These are phyloP conservation scores for Kwoniella pini DNA, from an alignment of 768 basidiomycete genomes.

Conservation along the genomic window DNA sequence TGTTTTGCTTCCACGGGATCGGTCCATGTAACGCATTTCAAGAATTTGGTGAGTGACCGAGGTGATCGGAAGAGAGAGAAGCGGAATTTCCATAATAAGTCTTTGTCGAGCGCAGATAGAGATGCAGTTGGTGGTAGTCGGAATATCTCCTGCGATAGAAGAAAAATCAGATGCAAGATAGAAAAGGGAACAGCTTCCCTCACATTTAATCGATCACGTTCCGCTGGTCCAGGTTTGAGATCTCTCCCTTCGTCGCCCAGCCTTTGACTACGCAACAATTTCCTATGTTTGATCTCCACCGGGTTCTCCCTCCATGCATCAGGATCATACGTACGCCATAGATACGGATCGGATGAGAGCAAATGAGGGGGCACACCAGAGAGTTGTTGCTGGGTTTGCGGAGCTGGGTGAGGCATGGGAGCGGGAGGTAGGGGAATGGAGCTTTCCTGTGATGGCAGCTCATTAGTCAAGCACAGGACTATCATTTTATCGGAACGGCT, in stretches of 20 bases:
- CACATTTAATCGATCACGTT: slow-evolving; percentile 88
- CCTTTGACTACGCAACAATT: slow-evolving; percentile 89
- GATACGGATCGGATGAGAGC: slow-evolving; percentile 63
- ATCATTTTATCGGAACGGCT: no score
- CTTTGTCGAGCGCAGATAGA: slow-evolving; percentile 88
- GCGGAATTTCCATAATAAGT: slow-evolving; percentile 98
- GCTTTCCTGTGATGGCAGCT: slow-evolving; percentile 33
- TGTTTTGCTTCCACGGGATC: slow-evolving; percentile 96
- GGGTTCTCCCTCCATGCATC: slow-evolving; percentile 91
- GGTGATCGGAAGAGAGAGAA: slow-evolving; percentile 77
- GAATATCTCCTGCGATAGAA: slow-evolving; percentile 73
- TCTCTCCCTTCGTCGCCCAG: slow-evolving; percentile 94
- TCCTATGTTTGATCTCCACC: slow-evolving; percentile 93
- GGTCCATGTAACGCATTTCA: slow-evolving; percentile 96
- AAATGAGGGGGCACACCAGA: slow-evolving; percentile 56
- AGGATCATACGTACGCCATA: slow-evolving; percentile 89
- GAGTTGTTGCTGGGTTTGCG: slow-evolving; percentile 29
- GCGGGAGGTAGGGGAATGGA: slow-evolving; percentile 45
- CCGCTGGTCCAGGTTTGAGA: slow-evolving; percentile 93
- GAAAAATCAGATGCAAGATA: not conserved
- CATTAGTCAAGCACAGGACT: no score
- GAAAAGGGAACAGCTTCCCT: slow-evolving; percentile 52
- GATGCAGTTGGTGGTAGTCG: slow-evolving; percentile 85
- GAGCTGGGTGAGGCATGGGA: slow-evolving; percentile 33
- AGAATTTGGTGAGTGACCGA: slow-evolving; percentile 91